Conservation (phyloP, 2,329 filamentous ascomycete species). For the Cercospora sojina region DNA sequence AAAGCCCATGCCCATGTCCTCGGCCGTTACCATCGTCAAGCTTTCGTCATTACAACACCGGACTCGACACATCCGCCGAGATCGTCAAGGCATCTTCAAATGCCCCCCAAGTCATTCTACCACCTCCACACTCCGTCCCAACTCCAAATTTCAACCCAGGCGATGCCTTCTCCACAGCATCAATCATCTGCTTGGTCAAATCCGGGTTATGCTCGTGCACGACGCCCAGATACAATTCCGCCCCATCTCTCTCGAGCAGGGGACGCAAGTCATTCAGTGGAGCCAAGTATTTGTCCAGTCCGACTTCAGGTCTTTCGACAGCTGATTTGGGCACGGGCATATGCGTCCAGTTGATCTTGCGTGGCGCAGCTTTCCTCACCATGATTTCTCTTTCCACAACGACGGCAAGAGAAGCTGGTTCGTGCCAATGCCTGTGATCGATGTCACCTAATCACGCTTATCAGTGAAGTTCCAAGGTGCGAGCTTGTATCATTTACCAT, state of each 20-base stretch:
- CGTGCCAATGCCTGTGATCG: constrained; percentile 46
- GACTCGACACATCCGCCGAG: constrained; percentile 22
- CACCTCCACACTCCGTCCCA: constrained; percentile 46
- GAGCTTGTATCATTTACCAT: constrained; percentile 35
- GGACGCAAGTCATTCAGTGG: constrained; percentile 39
- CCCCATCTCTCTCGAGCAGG: constrained; percentile 35
- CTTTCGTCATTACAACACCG: neutral
- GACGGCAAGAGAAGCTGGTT: constrained; percentile 41
- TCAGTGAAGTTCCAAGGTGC: neutral
- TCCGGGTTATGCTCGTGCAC: constrained; percentile 43
- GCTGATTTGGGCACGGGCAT: constrained; percentile 46
- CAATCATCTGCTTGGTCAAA: constrained; percentile 42
- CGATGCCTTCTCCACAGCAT: constrained; percentile 37
- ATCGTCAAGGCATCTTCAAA: constrained; percentile 33
- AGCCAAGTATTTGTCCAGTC: constrained; percentile 40
- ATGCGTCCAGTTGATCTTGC: constrained; percentile 45
- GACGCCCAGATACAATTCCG: constrained; percentile 44
- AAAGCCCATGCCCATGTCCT: no score
- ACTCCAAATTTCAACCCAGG: constrained; percentile 40
- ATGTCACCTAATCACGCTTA: constrained; percentile 36
- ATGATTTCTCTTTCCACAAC: constrained; percentile 41
- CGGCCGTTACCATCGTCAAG: neutral
- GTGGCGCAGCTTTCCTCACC: constrained; percentile 32
- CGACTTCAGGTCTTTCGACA: constrained; percentile 27
- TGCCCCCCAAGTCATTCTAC: constrained; percentile 37